Base-by-base conservation (phyloP, 148 eudicot genomes). In the Diospyros kaki region DNA sequence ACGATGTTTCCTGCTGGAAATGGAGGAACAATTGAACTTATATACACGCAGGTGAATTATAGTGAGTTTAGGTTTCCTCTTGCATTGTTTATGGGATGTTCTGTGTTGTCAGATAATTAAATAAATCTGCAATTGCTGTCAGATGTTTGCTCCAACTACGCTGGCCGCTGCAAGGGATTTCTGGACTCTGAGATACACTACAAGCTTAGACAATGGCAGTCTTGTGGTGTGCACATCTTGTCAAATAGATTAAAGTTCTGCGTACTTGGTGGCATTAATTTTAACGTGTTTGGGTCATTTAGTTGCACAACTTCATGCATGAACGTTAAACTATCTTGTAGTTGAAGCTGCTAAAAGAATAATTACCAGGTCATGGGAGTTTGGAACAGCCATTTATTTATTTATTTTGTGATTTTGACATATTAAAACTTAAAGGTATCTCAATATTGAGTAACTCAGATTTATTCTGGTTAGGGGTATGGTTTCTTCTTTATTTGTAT, bases 71-170 rank as follows among this genome's bases (percentile, higher is more conserved):
- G 17, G 53, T 15, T 64, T 55, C 72, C 46, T 51, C 50, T 18
- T 17, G 9, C n/a, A 1, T 18, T 55, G 53, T 58, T 63, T 41
- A 6, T 52, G 13, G 17, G 13, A 45, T 44, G 72, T 13, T 75
- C 44, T 1, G n/a, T 38, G 42, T 15, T 76, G 39, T 44, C 17
- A n/a, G 58, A 18, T 39, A 59, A 67, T 9, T 43, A 17, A 68
- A 45, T 15, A 18, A 55, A 74, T 38, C 41, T 58, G 6, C 64
- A 67, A 44, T 73, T 68, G 62, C 48, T 84, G 71, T 65, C 85
- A 94, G 97, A 86, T 85, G 67, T 92, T 89, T 86, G 97, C 98
- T 63, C 97, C 97, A n/a, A 95, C 98, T 46, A 95, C 94, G 51
- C 78, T 95, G 80, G 97, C 97, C 12, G 93, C 98, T 67, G 98